A percentile compares a stretch with the other conserved stretches of the same genome.
Conservation (phyloP, 2,329 filamentous ascomycete species). For the Monosporascus ibericus region DNA sequence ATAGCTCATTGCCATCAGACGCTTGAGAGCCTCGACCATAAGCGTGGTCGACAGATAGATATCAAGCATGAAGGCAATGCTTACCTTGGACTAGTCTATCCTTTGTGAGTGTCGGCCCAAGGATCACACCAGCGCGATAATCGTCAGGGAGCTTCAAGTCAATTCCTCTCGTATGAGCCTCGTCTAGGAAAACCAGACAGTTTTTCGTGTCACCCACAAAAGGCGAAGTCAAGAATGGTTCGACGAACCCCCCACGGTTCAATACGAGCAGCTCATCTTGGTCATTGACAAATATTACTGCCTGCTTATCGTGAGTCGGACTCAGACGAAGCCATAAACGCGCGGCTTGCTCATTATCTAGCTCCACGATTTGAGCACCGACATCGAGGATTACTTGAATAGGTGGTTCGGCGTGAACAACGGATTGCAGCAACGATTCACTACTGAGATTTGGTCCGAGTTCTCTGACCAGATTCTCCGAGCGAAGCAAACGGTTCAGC, state of each 20-base stretch:
- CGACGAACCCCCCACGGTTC: conserved; percentile 37
- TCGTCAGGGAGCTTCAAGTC: conserved; percentile 55
- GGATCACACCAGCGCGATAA: conserved; percentile 60
- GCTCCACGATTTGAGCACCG: conserved; percentile 63
- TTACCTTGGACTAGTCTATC: conserved; percentile 63
- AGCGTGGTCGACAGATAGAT: too few species aligned
- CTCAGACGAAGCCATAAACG: conserved; percentile 42
- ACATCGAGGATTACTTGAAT: conserved; percentile 63
- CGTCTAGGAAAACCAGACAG: conserved; percentile 64
- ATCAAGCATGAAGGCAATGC: conserved; percentile 3
- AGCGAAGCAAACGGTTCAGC: conserved; percentile 48
- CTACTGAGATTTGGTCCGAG: background rate
- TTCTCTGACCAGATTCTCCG: conserved; percentile 39
- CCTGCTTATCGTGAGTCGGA: conserved; percentile 25
- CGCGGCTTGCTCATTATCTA: conserved; percentile 50
- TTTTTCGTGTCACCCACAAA: conserved; percentile 48
- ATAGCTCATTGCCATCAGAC: background rate
- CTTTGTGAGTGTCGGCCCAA: conserved; percentile 61
- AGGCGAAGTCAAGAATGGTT: conserved; percentile 51
- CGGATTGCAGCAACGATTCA: conserved; percentile 34
- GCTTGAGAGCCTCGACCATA: background rate
- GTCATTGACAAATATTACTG: conserved; percentile 52
- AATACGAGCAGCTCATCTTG: conserved; percentile 49
- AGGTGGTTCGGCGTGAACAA: conserved; percentile 31
- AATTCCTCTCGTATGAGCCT: conserved; percentile 64